These are phyloP conservation scores for Neoboletus subvelutipes DNA, from an alignment of 768 basidiomycete genomes.

Conservation along the genomic window DNA sequence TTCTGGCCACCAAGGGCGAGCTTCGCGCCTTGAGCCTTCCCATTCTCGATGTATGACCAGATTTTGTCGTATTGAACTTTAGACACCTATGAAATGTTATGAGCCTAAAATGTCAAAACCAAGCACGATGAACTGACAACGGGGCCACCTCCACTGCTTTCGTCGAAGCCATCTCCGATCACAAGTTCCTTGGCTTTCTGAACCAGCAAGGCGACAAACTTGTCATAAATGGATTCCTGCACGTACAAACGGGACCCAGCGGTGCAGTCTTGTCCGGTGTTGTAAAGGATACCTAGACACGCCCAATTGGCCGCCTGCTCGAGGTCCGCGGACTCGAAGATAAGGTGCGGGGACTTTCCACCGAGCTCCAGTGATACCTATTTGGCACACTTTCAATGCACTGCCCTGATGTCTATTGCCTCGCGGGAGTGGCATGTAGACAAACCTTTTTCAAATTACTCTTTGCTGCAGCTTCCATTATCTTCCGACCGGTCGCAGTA, in stretches of 20 bases:
- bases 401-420: constrained; percentile 16
- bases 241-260: constrained; percentile 90
- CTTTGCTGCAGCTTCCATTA: constrained; percentile 90
- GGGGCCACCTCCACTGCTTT: constrained; percentile 74
- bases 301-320: constrained; percentile 86
- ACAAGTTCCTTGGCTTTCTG: constrained; percentile 65
- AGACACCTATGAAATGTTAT: constrained; percentile 55
- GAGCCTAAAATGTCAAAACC: constrained; percentile 5
- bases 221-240: constrained; percentile 85
- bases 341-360: constrained; percentile 86
- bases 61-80: constrained; percentile 84
- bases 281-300: constrained; percentile 82
- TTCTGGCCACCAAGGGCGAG: constrained; percentile 78
- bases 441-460: constrained; percentile 90
- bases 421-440: constrained; percentile 29
- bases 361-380: constrained; percentile 91
- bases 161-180: constrained; percentile 82
- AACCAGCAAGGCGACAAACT: constrained; percentile 68
- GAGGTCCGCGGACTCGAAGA: constrained; percentile 90
- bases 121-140: constrained; percentile 52
- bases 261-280: constrained; percentile 91
- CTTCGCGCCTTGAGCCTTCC: constrained; percentile 81
- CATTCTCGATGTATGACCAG: constrained; percentile 85
- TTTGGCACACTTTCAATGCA: constrained; percentile 12
- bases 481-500: constrained; percentile 82